phyloP scores from a whole-genome alignment of 129 eudicot species.

The Apium graveolens region DNA sequence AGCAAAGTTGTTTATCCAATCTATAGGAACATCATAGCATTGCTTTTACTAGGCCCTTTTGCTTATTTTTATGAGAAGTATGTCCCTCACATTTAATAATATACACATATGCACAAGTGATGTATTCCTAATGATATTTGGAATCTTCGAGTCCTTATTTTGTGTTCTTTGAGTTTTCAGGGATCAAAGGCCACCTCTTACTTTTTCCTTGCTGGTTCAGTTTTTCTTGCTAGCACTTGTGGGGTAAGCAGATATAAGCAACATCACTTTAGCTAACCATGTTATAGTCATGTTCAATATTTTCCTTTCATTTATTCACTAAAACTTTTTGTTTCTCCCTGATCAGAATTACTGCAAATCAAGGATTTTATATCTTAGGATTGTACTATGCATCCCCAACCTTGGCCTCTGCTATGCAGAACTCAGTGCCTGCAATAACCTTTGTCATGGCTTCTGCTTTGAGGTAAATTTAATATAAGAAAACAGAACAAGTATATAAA shows the following conservation, averaged over 20 bases:
- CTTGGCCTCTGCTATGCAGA: slow-evolving; percentile 90
- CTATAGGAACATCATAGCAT: slow-evolving; percentile 67
- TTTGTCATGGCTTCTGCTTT: slow-evolving; percentile 77
- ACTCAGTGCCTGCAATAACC: slow-evolving; percentile 89
- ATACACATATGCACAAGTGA: neutral
- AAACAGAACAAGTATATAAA: neutral
- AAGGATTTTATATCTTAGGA: slow-evolving; percentile 80
- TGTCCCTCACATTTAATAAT: slow-evolving; percentile 13
- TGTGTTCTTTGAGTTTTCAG: slow-evolving; percentile 28
- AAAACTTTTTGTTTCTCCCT: neutral
- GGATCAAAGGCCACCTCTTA: slow-evolving; percentile 81
- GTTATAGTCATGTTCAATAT: neutral
- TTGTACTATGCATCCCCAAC: slow-evolving; percentile 85
- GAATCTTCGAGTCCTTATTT: neutral
- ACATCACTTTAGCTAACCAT: neutral
- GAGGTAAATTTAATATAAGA: slow-evolving; percentile 24
- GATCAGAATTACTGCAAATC: slow-evolving; percentile 84
- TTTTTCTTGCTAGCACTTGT: slow-evolving; percentile 65
- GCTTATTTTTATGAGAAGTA: slow-evolving; percentile 76
- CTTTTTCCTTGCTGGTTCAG: slow-evolving; percentile 59
- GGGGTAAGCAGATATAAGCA: slow-evolving; percentile 41
- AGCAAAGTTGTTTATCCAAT: slow-evolving; percentile 80
- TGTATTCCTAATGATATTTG: neutral
- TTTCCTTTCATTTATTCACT: slow-evolving; percentile 4
- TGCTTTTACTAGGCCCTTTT: slow-evolving; percentile 58